Base-by-base conservation (phyloP, 2,329 filamentous ascomycete species). In the Fusarium graminum region DNA sequence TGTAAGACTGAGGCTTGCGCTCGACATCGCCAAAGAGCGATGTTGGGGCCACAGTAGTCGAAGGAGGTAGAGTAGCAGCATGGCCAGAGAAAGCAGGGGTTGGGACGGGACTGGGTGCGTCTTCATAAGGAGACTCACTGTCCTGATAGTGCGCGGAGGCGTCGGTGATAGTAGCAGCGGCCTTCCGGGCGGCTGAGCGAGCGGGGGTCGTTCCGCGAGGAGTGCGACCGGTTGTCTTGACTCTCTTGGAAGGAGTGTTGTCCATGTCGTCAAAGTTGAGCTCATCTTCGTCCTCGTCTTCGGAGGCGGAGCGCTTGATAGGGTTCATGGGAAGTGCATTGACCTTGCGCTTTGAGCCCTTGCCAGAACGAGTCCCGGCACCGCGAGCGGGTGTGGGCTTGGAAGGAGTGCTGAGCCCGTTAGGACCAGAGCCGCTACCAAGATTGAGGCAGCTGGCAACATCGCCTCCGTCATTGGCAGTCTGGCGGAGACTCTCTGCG, bases 401-500 rank as follows among this genome's bases (percentile, higher is more conserved):
- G 22, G 72, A 76, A 0, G 76, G 76, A 1, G 77, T 79, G 16
- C 65, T 72, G 3, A 69, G 64, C 13, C 72, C 56, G 19, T 70
- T 69, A 16, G 46, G n/a, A 19, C 71, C 65, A n/a, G 63, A 64
- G 29, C 70, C 70, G 4, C 62, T 56, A 17, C 72, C 66, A 41
- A 76, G 65, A 39, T 59, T 65, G 25, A 84, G 73, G 22, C 78
- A 78, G 42, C 69, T 75, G 13, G 82, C 76, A 0, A 86, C 83
- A 67, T 85, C 80, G 41, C 80, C 76, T 26, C 82, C 83, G 2
- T 76, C 73, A 22, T 77, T 75, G n/a, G 81, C 79, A 4, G 81
- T 81, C 4, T 77, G 70, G 40, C 80, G 78, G 42, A 88, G 80
- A 4, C 74, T 75, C 38, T 84, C 81, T 29, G 83, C 86, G 29